phyloP scores from a whole-genome alignment of 768 basidiomycete genomes.

The Paxillus involutus region DNA sequence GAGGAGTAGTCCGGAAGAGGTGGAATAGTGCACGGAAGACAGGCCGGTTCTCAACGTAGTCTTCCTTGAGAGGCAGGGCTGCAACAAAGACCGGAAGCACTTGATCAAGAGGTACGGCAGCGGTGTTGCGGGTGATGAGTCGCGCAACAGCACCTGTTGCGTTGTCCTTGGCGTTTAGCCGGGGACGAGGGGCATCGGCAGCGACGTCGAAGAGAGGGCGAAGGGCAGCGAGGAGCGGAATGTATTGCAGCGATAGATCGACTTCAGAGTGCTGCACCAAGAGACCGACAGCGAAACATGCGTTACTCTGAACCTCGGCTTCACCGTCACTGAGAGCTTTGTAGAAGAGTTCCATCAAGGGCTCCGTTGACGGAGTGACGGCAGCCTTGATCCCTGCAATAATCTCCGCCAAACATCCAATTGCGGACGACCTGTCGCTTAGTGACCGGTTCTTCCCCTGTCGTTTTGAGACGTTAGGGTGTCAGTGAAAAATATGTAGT shows the following conservation, averaged over 20 bases:
- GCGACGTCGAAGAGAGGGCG: slow-evolving; percentile 77
- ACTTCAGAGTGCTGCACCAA: slow-evolving; percentile 83
- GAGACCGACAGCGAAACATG: slow-evolving; percentile 91
- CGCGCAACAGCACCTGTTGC: slow-evolving; percentile 93
- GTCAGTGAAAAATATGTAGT: not conserved
- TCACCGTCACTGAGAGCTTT: slow-evolving; percentile 81
- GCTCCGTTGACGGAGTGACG: slow-evolving; percentile 81
- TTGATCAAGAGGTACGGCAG: slow-evolving; percentile 84
- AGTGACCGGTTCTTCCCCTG: slow-evolving; percentile 85
- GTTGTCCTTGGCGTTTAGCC: slow-evolving; percentile 90
- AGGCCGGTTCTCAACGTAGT: slow-evolving; percentile 86
- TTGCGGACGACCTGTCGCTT: slow-evolving; percentile 89
- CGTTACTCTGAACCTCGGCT: slow-evolving; percentile 94
- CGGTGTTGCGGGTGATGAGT: slow-evolving; percentile 76
- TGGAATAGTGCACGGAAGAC: slow-evolving; percentile 89
- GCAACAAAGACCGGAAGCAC: slow-evolving; percentile 83
- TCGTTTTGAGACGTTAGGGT: not conserved
- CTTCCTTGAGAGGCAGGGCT: slow-evolving; percentile 84
- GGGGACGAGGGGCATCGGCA: slow-evolving; percentile 59
- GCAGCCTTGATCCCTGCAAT: slow-evolving; percentile 88
- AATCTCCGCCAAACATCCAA: slow-evolving; percentile 94
- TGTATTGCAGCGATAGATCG: slow-evolving; percentile 82
- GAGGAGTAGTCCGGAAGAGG: slow-evolving; percentile 76
- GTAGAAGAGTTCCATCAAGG: slow-evolving; percentile 82
- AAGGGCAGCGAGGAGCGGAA: slow-evolving; percentile 73